Base-by-base conservation (phyloP, 192 early-diverging fungal species). In the Backusella tarrabulga region DNA sequence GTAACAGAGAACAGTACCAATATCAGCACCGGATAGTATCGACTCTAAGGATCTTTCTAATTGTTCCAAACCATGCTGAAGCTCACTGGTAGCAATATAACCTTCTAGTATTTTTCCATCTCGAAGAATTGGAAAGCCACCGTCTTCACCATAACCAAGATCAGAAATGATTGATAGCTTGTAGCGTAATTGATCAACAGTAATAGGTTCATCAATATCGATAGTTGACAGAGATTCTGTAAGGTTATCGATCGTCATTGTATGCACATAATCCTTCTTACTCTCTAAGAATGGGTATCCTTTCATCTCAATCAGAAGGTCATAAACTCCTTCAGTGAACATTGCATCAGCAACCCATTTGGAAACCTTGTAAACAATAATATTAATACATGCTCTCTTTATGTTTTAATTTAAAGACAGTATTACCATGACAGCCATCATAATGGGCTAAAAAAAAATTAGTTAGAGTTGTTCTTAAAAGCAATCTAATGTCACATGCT, bases 1-100 rank as follows among this genome's bases (percentile, higher is more conserved):
- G 21, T 56, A 56, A 21, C 54, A 56, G 1, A 56, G 54, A 3
- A 56, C 54, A 56, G 54, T 56, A 0, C 54, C 21, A 56, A 56
- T 56, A 56, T 56, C 54, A 7, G 7, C 21, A 11, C 12, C 2
- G 6, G 54, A 56, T 6, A 56, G 7, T 56, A 9, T 23, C 0
- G 54, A 26, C 1, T 26, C 2, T 9, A 56, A 2, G 23, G 54
- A 56, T 21, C n/a, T 56, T 21, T 56, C 76, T 21, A 83, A 40
- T 11, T 73, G 87, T 54, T 88, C 80, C 34, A 92, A 76, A 0
- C 92, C 94, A 81, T 93, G 92, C 46, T 90, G 86, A 15, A 97
- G 80, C 78, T 97, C 96, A 12, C 88, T 88, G 26, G 91, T 91
- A 1, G 94, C 94, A 71, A 94, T 92, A 78, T 92, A 97, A 12